These are phyloP conservation scores for Blastocystis sp. DNA, from an alignment of 352 stramenopile species.

Conservation along the genomic window DNA sequence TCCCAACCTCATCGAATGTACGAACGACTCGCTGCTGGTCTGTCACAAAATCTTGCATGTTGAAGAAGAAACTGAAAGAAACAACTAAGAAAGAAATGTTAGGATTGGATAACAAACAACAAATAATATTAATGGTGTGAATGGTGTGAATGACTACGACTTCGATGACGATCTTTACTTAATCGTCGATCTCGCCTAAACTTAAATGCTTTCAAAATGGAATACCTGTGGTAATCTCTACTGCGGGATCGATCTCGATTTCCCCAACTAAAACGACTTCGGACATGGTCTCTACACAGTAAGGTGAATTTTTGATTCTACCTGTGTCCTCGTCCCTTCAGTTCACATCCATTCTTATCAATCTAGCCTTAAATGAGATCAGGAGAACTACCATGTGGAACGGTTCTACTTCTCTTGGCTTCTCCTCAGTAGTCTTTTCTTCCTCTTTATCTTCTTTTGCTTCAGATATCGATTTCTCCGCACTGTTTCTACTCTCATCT, in stretches of 20 bases:
- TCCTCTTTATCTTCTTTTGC: too few species aligned
- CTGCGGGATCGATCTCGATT: background rate
- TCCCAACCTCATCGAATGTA: slow-evolving; percentile 52
- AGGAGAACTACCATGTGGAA: background rate
- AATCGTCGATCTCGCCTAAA: background rate
- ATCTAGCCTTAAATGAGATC: slow-evolving; percentile 35
- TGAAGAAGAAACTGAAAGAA: background rate
- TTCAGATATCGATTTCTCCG: background rate
- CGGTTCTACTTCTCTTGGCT: background rate
- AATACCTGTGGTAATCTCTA: background rate
- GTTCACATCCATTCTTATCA: background rate
- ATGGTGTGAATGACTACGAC: slow-evolving; percentile 1
- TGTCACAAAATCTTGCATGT: slow-evolving; percentile 58
- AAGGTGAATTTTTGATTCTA: background rate
- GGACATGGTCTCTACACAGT: background rate
- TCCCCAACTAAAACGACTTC: slow-evolving; percentile 16
- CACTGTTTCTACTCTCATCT: background rate
- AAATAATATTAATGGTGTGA: background rate
- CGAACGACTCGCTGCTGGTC: slow-evolving; percentile 45
- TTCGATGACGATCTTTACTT: background rate
- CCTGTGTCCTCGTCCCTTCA: slow-evolving; percentile 42
- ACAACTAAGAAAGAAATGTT: slow-evolving; percentile 15
- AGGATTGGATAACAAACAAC: background rate
- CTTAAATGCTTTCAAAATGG: too few species aligned
- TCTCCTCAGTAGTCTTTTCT: background rate